Evolutionary conservation across 345 rosid species (phyloP).

Genomic region (Punica granatum): DNA sequence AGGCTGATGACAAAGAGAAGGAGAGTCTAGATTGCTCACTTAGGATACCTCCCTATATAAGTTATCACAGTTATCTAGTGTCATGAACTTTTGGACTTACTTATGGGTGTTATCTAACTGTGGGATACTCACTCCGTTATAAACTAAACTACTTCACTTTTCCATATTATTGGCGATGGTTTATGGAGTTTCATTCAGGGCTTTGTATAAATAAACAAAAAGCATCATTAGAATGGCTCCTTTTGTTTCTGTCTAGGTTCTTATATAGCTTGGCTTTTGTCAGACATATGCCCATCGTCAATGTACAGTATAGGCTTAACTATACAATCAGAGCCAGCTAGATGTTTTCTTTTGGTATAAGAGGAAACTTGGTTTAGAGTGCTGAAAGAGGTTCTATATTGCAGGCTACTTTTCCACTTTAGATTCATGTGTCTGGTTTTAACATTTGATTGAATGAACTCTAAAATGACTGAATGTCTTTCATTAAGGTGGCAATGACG

Average conservation of each 20-base stretch:
- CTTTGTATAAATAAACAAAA: background rate
- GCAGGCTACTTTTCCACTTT: background rate
- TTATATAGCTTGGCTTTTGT: background rate
- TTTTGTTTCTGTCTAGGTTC: background rate
- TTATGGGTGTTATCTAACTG: background rate
- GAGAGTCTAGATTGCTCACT: background rate
- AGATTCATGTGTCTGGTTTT: background rate
- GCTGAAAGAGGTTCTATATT: background rate
- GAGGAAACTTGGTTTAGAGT: background rate
- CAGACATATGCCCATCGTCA: background rate
- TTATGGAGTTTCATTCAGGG: background rate
- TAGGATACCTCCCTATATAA: background rate
- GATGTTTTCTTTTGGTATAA: background rate
- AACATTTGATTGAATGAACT: background rate
- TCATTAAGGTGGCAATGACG: conserved; percentile 86
- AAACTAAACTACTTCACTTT: background rate
- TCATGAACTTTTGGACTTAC: background rate
- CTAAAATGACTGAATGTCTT: background rate
- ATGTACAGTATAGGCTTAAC: background rate
- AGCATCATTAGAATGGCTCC: background rate
- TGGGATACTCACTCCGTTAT: background rate
- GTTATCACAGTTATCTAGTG: background rate
- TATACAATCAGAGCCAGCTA: background rate
- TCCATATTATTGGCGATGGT: background rate
- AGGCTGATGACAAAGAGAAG: background rate